phyloP scores from a whole-genome alignment of 2,329 filamentous ascomycete species.

The Xenoacremonium recifei region DNA sequence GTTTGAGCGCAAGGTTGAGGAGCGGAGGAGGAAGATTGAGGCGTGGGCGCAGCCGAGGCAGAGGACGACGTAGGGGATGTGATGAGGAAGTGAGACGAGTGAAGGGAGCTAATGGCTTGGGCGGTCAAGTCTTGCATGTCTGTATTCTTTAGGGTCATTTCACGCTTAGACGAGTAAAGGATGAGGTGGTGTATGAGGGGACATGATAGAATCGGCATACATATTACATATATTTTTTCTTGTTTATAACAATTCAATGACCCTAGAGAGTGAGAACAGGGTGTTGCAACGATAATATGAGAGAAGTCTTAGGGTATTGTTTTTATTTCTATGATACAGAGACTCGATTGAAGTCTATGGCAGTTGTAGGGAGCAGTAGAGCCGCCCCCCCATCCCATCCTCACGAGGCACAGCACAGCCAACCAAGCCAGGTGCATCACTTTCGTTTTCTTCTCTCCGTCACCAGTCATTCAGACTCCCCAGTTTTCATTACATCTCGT shows the following conservation, averaged over 20 bases:
- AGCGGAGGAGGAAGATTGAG: constrained; percentile 47
- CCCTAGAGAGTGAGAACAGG: too few species aligned
- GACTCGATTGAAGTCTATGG: constrained; percentile 33
- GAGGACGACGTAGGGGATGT: background rate
- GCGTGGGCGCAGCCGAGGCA: constrained; percentile 37
- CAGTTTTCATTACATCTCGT: constrained; percentile 1
- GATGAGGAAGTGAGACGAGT: too few species aligned
- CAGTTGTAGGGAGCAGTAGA: constrained; percentile 26
- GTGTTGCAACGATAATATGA: too few species aligned
- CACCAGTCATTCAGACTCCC: background rate
- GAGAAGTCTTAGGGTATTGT: too few species aligned
- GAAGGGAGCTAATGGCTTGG: too few species aligned
- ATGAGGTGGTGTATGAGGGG: too few species aligned
- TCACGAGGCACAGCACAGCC: constrained; percentile 9
- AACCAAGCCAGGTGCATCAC: constrained; percentile 12
- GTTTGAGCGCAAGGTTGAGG: constrained; percentile 58
- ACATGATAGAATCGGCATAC: too few species aligned
- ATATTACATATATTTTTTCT: too few species aligned
- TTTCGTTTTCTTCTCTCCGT: constrained; percentile 1
- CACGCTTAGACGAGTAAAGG: too few species aligned
- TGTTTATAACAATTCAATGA: too few species aligned
- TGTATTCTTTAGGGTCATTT: too few species aligned
- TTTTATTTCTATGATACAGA: constrained; percentile 35
- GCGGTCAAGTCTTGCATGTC: too few species aligned
- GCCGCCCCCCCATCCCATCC: constrained; percentile 5